A percentile compares a stretch with the other conserved stretches of the same genome.
Evolutionary conservation across 2,329 filamentous ascomycete species (phyloP).

Genomic region (Colletotrichum sublineola): DNA sequence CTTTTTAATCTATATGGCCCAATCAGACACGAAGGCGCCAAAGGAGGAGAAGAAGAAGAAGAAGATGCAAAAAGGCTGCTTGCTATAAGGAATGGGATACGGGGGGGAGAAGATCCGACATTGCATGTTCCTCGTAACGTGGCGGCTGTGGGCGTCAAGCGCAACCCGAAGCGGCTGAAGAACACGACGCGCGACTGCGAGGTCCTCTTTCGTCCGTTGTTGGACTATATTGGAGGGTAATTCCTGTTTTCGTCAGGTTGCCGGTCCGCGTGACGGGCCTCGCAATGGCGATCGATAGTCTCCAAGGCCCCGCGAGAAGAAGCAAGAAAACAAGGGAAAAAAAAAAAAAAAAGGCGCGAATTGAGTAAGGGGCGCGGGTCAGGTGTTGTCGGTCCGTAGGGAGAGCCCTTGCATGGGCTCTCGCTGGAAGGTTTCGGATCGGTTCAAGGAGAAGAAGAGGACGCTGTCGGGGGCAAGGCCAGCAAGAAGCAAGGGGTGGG

Average conservation of each 20-base stretch:
- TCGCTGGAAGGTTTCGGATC: constrained; percentile 19
- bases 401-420: constrained; percentile 21
- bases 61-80: background rate
- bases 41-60: background rate
- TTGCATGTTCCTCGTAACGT: constrained; percentile 10
- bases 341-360: constrained; percentile 1
- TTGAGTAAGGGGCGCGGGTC: constrained; percentile 31
- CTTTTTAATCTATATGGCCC: background rate
- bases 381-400: constrained; percentile 31
- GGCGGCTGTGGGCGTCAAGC: background rate
- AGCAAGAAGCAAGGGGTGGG: constrained; percentile 30
- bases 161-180: constrained; percentile 3
- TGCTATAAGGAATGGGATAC: background rate
- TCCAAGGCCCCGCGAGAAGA: background rate
- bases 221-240: background rate
- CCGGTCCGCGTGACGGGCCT: background rate
- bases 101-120: background rate
- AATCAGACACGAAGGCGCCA: constrained; percentile 22
- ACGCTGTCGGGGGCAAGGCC: constrained; percentile 6
- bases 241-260: background rate
- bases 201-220: background rate
- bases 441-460: background rate
- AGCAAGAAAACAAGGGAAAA: background rate
- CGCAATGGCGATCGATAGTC: background rate
- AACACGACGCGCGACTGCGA: background rate